These are phyloP conservation scores for Hansenula lynferdii DNA, from an alignment of 1,139 yeast species.

Conservation along the genomic window DNA sequence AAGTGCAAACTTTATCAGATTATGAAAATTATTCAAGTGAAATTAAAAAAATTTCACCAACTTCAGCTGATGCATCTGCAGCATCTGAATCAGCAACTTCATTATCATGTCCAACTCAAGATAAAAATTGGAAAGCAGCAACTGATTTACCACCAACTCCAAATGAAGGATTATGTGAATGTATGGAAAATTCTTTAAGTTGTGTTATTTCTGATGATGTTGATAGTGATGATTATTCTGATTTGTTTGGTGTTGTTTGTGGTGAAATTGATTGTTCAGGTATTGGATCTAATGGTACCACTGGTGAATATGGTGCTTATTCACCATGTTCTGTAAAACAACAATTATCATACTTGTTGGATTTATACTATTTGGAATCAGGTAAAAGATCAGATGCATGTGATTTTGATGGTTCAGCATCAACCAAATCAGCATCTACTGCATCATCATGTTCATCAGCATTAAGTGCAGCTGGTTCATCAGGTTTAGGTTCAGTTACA, in stretches of 20 bases:
- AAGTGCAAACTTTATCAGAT: constrained; percentile 55
- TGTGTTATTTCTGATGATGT: constrained; percentile 54
- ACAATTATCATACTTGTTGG: constrained; percentile 57
- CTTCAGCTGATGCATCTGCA: constrained; percentile 54
- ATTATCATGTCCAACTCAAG: constrained; percentile 49
- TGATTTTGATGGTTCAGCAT: constrained; percentile 63
- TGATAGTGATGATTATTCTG: constrained; percentile 45
- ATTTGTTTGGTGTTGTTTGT: constrained; percentile 55
- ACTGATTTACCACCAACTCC: constrained; percentile 74
- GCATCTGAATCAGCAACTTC: constrained; percentile 41
- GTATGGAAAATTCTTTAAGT: constrained; percentile 44
- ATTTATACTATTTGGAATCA: constrained; percentile 55
- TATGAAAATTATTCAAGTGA: constrained; percentile 48
- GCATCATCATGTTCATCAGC: constrained; percentile 38
- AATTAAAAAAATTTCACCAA: constrained; percentile 53
- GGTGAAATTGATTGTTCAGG: constrained; percentile 46
- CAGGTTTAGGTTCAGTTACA: constrained; percentile 42
- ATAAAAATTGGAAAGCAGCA: constrained; percentile 53
- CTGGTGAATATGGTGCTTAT: constrained; percentile 59
- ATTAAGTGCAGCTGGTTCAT: constrained; percentile 41
- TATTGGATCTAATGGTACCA: constrained; percentile 53
- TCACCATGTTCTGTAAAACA: constrained; percentile 63
- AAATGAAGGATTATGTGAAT: constrained; percentile 53
- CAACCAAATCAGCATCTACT: constrained; percentile 44
- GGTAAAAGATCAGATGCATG: constrained; percentile 41